phyloP scores from a whole-genome alignment of 164 flowering plant genomes.

The Aristolochia californica region DNA sequence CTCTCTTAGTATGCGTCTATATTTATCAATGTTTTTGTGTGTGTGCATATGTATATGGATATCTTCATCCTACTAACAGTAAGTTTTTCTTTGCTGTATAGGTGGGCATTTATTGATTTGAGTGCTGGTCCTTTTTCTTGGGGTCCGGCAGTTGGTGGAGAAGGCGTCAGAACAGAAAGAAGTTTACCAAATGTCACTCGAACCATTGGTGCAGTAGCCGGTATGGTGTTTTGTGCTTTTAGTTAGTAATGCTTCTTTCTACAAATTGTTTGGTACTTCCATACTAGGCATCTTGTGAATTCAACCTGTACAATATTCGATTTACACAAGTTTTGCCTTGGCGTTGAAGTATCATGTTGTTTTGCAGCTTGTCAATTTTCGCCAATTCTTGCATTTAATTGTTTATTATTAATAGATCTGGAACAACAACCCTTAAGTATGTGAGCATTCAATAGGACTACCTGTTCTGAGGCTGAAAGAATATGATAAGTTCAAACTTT shows the following conservation, averaged over 20 bases:
- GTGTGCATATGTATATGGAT: not conserved
- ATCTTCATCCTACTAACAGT: not conserved
- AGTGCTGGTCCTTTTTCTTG: slow-evolving; percentile 97
- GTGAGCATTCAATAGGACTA: too few species aligned
- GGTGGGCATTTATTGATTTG: slow-evolving; percentile 96
- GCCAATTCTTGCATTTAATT: too few species aligned
- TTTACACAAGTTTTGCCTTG: too few species aligned
- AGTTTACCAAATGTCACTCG: slow-evolving; percentile 84
- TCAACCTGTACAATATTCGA: too few species aligned
- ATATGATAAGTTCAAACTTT: too few species aligned
- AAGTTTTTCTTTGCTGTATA: slow-evolving; percentile 16
- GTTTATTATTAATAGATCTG: too few species aligned
- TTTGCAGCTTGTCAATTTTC: too few species aligned
- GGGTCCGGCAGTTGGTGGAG: slow-evolving; percentile 99
- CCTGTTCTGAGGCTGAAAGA: too few species aligned
- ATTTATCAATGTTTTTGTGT: not conserved
- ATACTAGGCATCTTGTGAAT: too few species aligned
- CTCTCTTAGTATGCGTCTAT: slow-evolving; percentile 1
- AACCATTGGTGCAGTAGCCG: slow-evolving; percentile 88
- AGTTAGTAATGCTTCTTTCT: not conserved
- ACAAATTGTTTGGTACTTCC: not conserved
- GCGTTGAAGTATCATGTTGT: too few species aligned
- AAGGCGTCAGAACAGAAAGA: slow-evolving; percentile 89
- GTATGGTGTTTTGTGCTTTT: slow-evolving; percentile 19
- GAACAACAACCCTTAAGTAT: too few species aligned